These are phyloP conservation scores for Colletotrichum cuscutae DNA, from an alignment of 2,329 filamentous ascomycete genomes.

Conservation along the genomic window DNA sequence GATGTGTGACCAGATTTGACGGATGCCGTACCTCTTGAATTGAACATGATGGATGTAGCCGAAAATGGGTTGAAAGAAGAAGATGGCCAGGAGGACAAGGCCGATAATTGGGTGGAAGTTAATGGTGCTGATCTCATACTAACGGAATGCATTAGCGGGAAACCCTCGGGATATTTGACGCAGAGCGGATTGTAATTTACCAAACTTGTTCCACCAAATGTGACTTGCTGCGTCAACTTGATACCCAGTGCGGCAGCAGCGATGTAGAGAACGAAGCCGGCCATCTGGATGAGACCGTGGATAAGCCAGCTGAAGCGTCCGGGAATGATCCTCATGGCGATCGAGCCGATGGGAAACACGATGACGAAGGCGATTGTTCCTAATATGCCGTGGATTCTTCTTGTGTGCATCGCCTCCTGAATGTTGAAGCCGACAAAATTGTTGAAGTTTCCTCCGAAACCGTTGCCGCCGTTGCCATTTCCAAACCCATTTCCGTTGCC, in stretches of 20 bases:
- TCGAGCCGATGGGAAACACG: conserved; percentile 56
- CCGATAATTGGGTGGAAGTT: conserved; percentile 60
- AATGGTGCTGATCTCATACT: conserved; percentile 44
- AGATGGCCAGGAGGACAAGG: conserved; percentile 49
- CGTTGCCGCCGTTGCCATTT: conserved; percentile 21
- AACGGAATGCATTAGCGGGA: not conserved
- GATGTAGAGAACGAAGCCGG: conserved; percentile 50
- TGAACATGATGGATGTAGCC: conserved; percentile 54
- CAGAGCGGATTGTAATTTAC: conserved; percentile 39
- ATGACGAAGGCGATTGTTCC: conserved; percentile 52
- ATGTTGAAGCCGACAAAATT: conserved; percentile 42
- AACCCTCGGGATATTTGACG: not conserved
- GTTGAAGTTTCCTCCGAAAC: conserved; percentile 28
- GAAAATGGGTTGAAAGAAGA: conserved; percentile 54
- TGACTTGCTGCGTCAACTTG: conserved; percentile 48
- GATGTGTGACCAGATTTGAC: conserved; percentile 53
- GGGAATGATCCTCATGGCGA: conserved; percentile 51
- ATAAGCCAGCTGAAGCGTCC: conserved; percentile 48
- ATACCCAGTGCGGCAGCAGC: conserved; percentile 54
- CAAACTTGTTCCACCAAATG: conserved; percentile 41
- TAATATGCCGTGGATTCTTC: conserved; percentile 53
- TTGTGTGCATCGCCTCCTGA: conserved; percentile 41
- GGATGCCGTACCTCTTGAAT: conserved; percentile 49
- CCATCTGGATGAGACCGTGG: conserved; percentile 52
- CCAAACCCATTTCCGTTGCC: conserved; percentile 24